Conservation (phyloP, 163 green algal species). For the Picocystis sp. region DNA sequence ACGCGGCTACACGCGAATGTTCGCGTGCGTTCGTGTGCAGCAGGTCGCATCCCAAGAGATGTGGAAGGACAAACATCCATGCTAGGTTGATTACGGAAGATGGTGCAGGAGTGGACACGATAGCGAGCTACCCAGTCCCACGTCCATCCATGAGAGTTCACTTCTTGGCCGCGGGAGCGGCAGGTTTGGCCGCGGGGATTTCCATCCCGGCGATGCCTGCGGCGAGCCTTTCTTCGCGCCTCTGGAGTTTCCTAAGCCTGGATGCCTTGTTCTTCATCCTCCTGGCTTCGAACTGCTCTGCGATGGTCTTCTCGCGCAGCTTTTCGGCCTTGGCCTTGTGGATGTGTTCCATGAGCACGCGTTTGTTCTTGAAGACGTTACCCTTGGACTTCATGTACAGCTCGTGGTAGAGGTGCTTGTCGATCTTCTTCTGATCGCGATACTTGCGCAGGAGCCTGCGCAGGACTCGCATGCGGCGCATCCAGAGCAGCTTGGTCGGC, state of each 20-base stretch:
- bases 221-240: conserved; percentile 79
- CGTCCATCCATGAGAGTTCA: too few species aligned
- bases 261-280: conserved; percentile 90
- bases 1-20: too few species aligned
- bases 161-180: background rate
- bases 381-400: conserved; percentile 99
- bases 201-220: conserved; percentile 9
- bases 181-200: background rate
- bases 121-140: too few species aligned
- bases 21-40: too few species aligned
- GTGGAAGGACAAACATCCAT: too few species aligned
- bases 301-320: conserved; percentile 82
- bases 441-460: conserved; percentile 96
- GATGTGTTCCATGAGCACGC: conserved; percentile 98
- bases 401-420: conserved; percentile 97
- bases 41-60: too few species aligned
- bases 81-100: too few species aligned
- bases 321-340: conserved; percentile 99
- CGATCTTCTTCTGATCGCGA: conserved; percentile 98
- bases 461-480: conserved; percentile 90
- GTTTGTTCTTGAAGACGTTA: conserved; percentile 99
- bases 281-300: conserved; percentile 66
- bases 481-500: conserved; percentile 97
- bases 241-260: conserved; percentile 75
- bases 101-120: too few species aligned